Evolutionary conservation across 257 asterid species (phyloP), one percentile per base, ranked within the genome.

Genomic region (Ajuga chamaepitys): DNA sequence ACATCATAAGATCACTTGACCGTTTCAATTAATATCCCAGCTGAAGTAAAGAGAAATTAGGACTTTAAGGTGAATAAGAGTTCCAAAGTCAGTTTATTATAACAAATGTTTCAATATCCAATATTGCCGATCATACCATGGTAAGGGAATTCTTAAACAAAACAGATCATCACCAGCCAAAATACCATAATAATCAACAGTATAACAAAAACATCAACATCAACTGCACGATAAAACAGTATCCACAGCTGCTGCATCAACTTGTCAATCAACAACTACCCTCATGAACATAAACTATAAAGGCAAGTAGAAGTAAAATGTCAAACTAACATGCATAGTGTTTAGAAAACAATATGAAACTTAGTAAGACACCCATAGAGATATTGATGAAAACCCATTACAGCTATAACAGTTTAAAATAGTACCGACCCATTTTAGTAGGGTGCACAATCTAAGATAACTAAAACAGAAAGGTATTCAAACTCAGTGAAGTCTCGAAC

Each of bases 251-350:
- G 75, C 84, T 74, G 76, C 87, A 71, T 76, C 86, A 73, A 71
- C 83, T 75, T 71, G 71, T 37, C 82, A 68, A 55, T 70, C 88
- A 80, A 80, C 92, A 75, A 78, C 88, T 76, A 72, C 81, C 77
- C 78, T 80, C 96, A 73, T 67, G 82, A 16, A 38, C 68, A 85
- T 83, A 75, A 81, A 78, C 97, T 84, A 89, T 74, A 82, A 83
- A 85, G 88, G 83, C 85, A 83, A 82, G 78, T 65, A 77, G 71
- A 82, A 80, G 92, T 70, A 57, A 58, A 68, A 53, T 30, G 37
- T 37, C 30, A 44, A 77, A 71, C 26, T n/a, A 40, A 66, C 21
- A 44, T 47, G 61, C 47, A 17, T 48, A 58, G 62, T 67, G 26
- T 52, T 17, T 30, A 35, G 0, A 2, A n/a, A 24, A 44, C 48